Percentiles rank a stretch among this genome's conserved stretches.
phyloP scores from a whole-genome alignment of 2,329 filamentous ascomycete species.

The Cercospora zeae-maydis region DNA sequence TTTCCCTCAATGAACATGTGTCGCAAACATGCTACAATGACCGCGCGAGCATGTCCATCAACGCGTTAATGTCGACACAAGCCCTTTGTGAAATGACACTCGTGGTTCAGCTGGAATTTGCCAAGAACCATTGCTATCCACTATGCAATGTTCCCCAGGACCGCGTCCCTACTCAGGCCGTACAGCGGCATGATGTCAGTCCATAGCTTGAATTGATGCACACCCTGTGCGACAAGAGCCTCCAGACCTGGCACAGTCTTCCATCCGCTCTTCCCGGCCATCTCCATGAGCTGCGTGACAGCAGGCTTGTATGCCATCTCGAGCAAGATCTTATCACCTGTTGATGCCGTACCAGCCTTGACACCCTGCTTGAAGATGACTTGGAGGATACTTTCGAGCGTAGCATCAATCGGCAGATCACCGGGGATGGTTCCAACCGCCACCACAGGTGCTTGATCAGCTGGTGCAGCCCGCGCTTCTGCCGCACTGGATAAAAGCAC shows the following conservation, averaged over 20 bases:
- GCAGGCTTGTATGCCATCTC: slow-evolving; percentile 97
- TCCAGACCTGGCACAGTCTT: slow-evolving; percentile 80
- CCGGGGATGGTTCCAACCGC: slow-evolving; percentile 89
- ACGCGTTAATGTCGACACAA: too few species aligned
- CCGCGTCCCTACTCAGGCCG: slow-evolving; percentile 58
- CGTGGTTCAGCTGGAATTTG: too few species aligned
- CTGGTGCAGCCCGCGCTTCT: slow-evolving; percentile 49
- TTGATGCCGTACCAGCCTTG: slow-evolving; percentile 39
- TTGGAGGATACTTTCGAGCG: slow-evolving; percentile 63
- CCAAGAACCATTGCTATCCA: not conserved
- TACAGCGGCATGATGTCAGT: slow-evolving; percentile 75
- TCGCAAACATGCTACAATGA: too few species aligned
- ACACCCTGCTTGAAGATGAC: slow-evolving; percentile 51
- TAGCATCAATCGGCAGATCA: slow-evolving; percentile 73
- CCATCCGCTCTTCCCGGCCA: slow-evolving; percentile 78
- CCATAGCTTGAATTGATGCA: slow-evolving; percentile 76
- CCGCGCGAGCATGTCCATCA: too few species aligned
- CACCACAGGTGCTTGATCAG: slow-evolving; percentile 57
- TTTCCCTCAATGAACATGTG: too few species aligned
- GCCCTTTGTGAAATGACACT: too few species aligned
- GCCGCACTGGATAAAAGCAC: slow-evolving; percentile 56
- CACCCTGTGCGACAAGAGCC: slow-evolving; percentile 79
- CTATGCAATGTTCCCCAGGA: slow-evolving; percentile 29
- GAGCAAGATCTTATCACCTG: slow-evolving; percentile 61
- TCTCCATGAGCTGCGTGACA: slow-evolving; percentile 77